phyloP scores from a whole-genome alignment of 805 yeast genomes.

The Metschnikowia borealis region DNA sequence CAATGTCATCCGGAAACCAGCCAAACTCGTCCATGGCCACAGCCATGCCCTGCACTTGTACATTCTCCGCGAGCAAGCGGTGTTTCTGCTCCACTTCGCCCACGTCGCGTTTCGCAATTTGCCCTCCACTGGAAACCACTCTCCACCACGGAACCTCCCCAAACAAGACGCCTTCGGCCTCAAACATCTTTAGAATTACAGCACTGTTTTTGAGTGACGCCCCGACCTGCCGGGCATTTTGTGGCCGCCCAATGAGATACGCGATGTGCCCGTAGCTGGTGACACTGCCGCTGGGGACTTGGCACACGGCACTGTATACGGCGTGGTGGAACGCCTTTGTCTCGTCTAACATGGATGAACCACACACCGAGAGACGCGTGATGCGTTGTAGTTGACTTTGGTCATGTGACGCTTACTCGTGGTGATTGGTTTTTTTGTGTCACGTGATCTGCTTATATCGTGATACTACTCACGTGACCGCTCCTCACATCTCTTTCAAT shows the following conservation, averaged over 20 bases:
- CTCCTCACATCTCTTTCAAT: no score
- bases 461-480: no score
- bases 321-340: constrained; percentile 55
- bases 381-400: no score
- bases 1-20: constrained; percentile 62
- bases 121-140: constrained; percentile 61
- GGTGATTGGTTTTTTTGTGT: no score
- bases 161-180: constrained; percentile 18
- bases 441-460: no score
- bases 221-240: constrained; percentile 72
- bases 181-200: constrained; percentile 22
- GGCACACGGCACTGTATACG: constrained; percentile 50
- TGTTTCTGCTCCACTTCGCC: constrained; percentile 47
- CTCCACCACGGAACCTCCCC: constrained; percentile 77
- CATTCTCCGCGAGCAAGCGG: constrained; percentile 45
- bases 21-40: constrained; percentile 50
- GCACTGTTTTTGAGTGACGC: constrained; percentile 52
- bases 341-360: constrained; percentile 45
- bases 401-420: no score
- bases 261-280: constrained; percentile 76
- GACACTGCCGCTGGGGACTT: constrained; percentile 60
- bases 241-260: constrained; percentile 54
- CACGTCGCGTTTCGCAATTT: constrained; percentile 49
- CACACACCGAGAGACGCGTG: no score
- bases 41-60: constrained; percentile 28